These are phyloP conservation scores for Globisporangium perplexum DNA, from an alignment of 352 stramenopile genomes.

Conservation along the genomic window DNA sequence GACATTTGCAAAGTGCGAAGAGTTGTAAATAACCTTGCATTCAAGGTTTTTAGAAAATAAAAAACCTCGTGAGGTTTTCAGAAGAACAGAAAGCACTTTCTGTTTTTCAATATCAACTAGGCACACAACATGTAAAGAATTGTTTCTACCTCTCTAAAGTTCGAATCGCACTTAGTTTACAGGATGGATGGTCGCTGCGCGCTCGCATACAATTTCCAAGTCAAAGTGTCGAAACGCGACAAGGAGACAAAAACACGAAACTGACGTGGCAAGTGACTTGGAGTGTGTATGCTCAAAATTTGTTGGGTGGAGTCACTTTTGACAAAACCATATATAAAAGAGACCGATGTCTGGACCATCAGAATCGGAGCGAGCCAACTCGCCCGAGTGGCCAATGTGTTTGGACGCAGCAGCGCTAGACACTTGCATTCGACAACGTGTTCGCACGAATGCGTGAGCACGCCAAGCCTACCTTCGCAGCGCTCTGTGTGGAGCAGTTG, in stretches of 20 bases:
- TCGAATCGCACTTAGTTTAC: neutral
- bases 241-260: neutral
- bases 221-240: neutral
- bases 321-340: neutral
- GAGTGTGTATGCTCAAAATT: neutral
- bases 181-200: neutral
- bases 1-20: neutral
- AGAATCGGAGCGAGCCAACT: neutral
- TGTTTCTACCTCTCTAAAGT: too few relatives aligned
- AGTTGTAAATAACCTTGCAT: neutral
- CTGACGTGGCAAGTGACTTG: neutral
- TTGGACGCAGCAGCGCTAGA: neutral
- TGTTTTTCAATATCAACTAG: too few relatives aligned
- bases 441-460: too few relatives aligned
- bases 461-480: too few relatives aligned
- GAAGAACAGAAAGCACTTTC: too few relatives aligned
- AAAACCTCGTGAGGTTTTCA: neutral
- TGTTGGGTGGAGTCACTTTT: neutral
- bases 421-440: too few relatives aligned
- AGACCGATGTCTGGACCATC: neutral
- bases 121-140: too few relatives aligned
- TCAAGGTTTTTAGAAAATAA: neutral
- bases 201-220: neutral
- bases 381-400: neutral
- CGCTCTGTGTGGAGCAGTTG: too few relatives aligned